phyloP scores from a whole-genome alignment of 495 filamentous ascomycete species.

The Neurospora terricola region DNA sequence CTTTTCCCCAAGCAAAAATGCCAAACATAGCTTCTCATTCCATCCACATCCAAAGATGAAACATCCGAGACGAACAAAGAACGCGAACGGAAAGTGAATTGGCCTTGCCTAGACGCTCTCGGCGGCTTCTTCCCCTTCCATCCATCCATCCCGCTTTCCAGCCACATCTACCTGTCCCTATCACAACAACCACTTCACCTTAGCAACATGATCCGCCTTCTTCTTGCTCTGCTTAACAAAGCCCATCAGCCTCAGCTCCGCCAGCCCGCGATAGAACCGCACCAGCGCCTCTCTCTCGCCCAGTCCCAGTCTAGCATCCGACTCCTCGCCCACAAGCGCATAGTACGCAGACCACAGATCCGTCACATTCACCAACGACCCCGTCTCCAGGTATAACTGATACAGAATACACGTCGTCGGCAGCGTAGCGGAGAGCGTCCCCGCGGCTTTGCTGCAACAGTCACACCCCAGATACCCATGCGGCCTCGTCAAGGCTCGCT shows the following conservation, averaged over 20 bases:
- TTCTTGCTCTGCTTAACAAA: constrained; percentile 84
- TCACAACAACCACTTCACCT: constrained; percentile 49
- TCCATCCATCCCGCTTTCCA: not conserved
- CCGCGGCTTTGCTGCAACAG: constrained; percentile 43
- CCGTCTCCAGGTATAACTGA: constrained; percentile 84
- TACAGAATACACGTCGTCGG: constrained; percentile 78
- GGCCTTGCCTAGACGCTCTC: not conserved
- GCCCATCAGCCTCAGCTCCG: constrained; percentile 75
- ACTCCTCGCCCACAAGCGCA: constrained; percentile 58
- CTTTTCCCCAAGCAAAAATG: not conserved
- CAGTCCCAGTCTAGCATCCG: constrained; percentile 16
- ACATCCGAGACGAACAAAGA: not conserved
- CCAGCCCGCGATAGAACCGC: constrained; percentile 71
- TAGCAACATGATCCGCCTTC: constrained; percentile 84
- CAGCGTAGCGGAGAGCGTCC: constrained; percentile 49
- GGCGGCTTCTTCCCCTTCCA: not conserved
- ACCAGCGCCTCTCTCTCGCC: constrained; percentile 49
- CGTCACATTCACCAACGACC: constrained; percentile 73
- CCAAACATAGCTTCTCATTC: not conserved
- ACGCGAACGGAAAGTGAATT: not conserved
- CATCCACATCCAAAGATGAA: not conserved
- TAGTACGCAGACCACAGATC: constrained; percentile 88
- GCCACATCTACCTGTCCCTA: no score
- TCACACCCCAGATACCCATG: constrained; percentile 77
- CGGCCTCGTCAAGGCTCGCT: constrained; percentile 68